phyloP scores from a whole-genome alignment of 2,329 filamentous ascomycete genomes.

The Phialophora tarda region DNA sequence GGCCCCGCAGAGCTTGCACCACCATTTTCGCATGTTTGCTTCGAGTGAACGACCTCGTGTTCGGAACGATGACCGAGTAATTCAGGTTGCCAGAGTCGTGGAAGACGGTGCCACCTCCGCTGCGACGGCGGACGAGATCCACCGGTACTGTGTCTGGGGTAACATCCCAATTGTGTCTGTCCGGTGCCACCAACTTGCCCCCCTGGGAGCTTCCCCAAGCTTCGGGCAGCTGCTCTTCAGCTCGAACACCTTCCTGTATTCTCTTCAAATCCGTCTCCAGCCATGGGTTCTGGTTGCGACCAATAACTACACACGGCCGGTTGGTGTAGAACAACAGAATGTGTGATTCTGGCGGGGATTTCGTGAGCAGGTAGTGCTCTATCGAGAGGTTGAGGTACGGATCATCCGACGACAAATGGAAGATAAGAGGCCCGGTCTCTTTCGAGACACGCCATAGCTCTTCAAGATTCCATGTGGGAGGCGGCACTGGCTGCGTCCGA shows the following conservation, averaged over 20 bases:
- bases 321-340: conserved; percentile 90
- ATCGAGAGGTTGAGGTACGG: conserved; percentile 92
- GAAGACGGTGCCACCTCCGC: conserved; percentile 90
- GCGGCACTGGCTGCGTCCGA: neutral
- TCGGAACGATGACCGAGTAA: conserved; percentile 87
- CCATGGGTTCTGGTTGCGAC: conserved; percentile 98
- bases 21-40: conserved; percentile 93
- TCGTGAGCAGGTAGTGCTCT: conserved; percentile 85
- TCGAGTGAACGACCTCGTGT: conserved; percentile 71
- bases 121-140: conserved; percentile 78
- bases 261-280: conserved; percentile 78
- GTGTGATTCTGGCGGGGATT: conserved; percentile 71
- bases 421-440: conserved; percentile 62
- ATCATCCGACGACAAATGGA: conserved; percentile 70
- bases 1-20: conserved; percentile 72
- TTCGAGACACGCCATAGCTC: conserved; percentile 29
- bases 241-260: conserved; percentile 54
- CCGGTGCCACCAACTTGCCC: neutral
- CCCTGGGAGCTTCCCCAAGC: neutral
- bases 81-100: conserved; percentile 94
- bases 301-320: conserved; percentile 83
- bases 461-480: conserved; percentile 24
- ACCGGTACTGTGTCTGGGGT: conserved; percentile 44
- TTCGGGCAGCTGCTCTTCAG: conserved; percentile 13
- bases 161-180: neutral